Conservation (phyloP, 768 basidiomycete species). For the Tephrocybe rancida region DNA sequence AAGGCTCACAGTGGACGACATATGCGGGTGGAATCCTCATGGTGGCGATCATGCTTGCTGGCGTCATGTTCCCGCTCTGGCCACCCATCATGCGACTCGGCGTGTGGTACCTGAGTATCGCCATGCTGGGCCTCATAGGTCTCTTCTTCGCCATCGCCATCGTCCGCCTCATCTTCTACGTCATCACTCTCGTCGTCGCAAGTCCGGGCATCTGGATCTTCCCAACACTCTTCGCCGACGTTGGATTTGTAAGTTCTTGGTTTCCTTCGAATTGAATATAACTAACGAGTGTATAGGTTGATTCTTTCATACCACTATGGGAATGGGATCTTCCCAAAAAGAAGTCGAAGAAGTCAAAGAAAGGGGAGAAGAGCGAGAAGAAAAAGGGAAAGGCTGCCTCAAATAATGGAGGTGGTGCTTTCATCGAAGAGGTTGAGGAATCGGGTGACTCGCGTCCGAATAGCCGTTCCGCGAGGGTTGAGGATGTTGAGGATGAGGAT, state of each 20-base stretch:
- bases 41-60: slow-evolving; percentile 92
- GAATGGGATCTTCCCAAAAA: slow-evolving; percentile 93
- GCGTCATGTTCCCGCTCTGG: slow-evolving; percentile 99
- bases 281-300: slow-evolving; percentile 60
- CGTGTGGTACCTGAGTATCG: slow-evolving; percentile 94
- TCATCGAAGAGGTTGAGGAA: slow-evolving; percentile 48
- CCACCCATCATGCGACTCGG: slow-evolving; percentile 90
- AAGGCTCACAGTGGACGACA: slow-evolving; percentile 91
- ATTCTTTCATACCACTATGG: slow-evolving; percentile 96
- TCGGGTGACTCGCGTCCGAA: slow-evolving; percentile 43
- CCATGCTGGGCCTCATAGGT: slow-evolving; percentile 83
- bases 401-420: slow-evolving; percentile 43
- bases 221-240: slow-evolving; percentile 96
- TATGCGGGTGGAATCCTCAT: slow-evolving; percentile 89
- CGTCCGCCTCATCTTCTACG: slow-evolving; percentile 89
- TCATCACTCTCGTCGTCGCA: slow-evolving; percentile 84
- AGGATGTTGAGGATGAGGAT: slow-evolving; percentile 50
- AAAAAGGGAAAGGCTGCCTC: slow-evolving; percentile 45
- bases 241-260: slow-evolving; percentile 84
- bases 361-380: slow-evolving; percentile 53
- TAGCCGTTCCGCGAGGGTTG: slow-evolving; percentile 44
- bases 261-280: not conserved
- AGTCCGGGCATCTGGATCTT: slow-evolving; percentile 99
- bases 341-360: slow-evolving; percentile 65
- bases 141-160: slow-evolving; percentile 91